A percentile compares a stretch with the other conserved stretches of the same genome.
Evolutionary conservation across 2,329 filamentous ascomycete species (phyloP).

Genomic region (Pseudocercospora vitis): DNA sequence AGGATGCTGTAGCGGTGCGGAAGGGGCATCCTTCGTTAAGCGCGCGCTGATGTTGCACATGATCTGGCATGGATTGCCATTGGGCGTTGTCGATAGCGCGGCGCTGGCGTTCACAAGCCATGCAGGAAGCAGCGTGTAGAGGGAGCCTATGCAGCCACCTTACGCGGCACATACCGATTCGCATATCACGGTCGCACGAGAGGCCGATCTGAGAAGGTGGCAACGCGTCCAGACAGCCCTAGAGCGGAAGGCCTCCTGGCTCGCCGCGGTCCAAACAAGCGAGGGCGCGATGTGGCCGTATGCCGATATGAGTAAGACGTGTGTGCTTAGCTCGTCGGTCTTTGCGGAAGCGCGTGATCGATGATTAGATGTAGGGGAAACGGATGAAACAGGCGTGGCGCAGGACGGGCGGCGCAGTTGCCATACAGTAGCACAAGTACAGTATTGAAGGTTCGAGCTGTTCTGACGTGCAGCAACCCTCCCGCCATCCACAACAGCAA

Average conservation of each 20-base stretch:
- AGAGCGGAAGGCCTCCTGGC: background rate
- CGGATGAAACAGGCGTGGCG: conserved; percentile 18
- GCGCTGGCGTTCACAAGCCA: background rate
- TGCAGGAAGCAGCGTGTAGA: conserved; percentile 6
- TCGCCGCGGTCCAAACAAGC: background rate
- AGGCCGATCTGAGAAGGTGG: background rate
- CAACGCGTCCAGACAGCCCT: background rate
- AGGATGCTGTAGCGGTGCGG: background rate
- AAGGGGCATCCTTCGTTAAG: background rate
- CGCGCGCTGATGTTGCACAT: background rate
- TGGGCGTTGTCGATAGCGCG: background rate
- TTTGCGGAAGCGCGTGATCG: background rate
- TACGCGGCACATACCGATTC: conserved; percentile 1
- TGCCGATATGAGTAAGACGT: conserved; percentile 14
- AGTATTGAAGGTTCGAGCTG: no score
- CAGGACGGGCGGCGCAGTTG: background rate
- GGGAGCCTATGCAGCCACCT: background rate
- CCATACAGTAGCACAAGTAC: no score
- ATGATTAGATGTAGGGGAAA: no score
- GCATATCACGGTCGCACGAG: background rate
- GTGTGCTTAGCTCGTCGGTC: background rate
- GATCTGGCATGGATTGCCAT: conserved; percentile 3
- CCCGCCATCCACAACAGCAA: background rate
- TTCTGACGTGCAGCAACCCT: conserved; percentile 15
- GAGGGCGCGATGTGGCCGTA: conserved; percentile 12